Conservation (phyloP, 192 early-diverging fungal genomes). For the Coemansia sp. region DNA sequence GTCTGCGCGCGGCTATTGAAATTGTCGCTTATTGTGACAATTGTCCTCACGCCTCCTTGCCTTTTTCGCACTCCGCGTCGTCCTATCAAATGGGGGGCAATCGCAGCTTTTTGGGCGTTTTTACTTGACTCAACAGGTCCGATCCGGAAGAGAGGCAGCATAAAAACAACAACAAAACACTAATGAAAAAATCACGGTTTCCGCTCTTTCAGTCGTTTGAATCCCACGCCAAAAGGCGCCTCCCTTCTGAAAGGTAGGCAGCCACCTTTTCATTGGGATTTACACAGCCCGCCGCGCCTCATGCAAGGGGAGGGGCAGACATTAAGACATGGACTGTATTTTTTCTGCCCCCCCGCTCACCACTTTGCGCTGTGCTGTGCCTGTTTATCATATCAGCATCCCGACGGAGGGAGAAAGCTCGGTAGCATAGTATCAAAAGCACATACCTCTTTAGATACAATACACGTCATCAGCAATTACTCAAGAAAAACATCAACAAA, state of each 20-base stretch:
- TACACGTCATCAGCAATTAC: too few species aligned
- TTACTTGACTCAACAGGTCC: not conserved
- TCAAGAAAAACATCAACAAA: too few species aligned
- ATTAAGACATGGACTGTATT: not conserved
- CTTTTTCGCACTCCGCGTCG: slow-evolving; percentile 3
- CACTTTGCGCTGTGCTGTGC: not conserved
- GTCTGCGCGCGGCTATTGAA: not conserved
- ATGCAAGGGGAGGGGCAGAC: slow-evolving; percentile 7
- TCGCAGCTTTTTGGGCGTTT: not conserved
- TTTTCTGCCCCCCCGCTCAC: not conserved
- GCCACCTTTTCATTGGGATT: too few species aligned
- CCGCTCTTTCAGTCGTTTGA: not conserved
- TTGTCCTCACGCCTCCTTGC: slow-evolving; percentile 6
- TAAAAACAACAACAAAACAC: slow-evolving; percentile 6
- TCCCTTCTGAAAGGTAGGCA: too few species aligned
- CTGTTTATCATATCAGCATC: too few species aligned
- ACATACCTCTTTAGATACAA: too few species aligned
- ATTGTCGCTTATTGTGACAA: slow-evolving; percentile 5
- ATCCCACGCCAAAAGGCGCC: slow-evolving; percentile 4
- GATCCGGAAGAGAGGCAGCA: not conserved
- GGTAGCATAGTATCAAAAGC: too few species aligned
- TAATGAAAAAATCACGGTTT: not conserved
- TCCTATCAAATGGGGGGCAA: too few species aligned
- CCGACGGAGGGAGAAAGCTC: too few species aligned
- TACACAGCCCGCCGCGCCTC: too few species aligned